Conservation (phyloP, 1,284 basidiomycete species). For the Rhodofomes roseus region DNA sequence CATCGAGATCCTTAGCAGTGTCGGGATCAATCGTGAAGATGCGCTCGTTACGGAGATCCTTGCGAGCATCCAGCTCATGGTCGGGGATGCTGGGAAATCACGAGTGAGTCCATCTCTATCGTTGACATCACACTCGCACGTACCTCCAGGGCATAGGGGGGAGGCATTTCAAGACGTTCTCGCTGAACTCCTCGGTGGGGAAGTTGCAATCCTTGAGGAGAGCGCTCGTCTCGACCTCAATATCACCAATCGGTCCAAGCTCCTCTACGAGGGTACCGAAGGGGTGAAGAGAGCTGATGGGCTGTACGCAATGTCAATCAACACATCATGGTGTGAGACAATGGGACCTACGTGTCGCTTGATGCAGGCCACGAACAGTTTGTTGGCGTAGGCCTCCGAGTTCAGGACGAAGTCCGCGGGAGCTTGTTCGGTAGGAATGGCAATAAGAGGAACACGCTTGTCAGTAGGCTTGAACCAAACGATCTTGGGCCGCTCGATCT, state of each 20-base stretch:
- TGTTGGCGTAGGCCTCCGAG: conserved; percentile 87
- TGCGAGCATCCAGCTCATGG: conserved; percentile 82
- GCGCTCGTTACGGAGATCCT: conserved; percentile 82
- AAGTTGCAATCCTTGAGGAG: conserved; percentile 98
- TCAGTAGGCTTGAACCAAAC: conserved; percentile 99
- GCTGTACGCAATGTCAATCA: conserved; percentile 36
- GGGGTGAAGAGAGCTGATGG: conserved; percentile 95
- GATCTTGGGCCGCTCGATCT: conserved; percentile 93
- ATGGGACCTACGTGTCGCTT: conserved; percentile 79
- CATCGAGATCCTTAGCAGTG: conserved; percentile 89
- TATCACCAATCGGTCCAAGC: conserved; percentile 96
- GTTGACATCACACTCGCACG: conserved; percentile 25
- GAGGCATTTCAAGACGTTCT: conserved; percentile 93
- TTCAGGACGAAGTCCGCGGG: conserved; percentile 96
- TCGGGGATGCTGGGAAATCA: conserved; percentile 73
- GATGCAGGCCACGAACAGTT: conserved; percentile 96
- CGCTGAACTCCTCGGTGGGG: conserved; percentile 90
- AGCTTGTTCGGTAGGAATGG: conserved; percentile 99
- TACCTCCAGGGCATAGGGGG: conserved; percentile 93
- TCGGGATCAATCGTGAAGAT: conserved; percentile 94
- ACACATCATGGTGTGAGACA: conserved; percentile 4
- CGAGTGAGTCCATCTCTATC: conserved; percentile 4
- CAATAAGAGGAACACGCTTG: conserved; percentile 98
- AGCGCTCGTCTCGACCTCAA: conserved; percentile 97
- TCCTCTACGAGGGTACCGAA: conserved; percentile 99